phyloP scores from a whole-genome alignment of 2,329 filamentous ascomycete species.

The Xylariaceae sp. region DNA sequence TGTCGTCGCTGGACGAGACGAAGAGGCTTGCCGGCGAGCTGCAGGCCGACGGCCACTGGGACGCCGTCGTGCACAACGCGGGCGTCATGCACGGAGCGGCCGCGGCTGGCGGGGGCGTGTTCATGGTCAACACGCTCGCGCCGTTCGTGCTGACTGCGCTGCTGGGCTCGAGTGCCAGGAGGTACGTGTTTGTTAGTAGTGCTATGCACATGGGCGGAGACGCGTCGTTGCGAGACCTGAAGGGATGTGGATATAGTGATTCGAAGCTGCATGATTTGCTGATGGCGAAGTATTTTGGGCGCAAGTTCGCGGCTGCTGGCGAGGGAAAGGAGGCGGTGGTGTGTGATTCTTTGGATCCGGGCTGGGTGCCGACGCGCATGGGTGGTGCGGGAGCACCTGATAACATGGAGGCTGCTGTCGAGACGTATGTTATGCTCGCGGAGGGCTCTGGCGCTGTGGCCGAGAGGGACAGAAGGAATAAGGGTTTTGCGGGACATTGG shows the following conservation, averaged over 20 bases:
- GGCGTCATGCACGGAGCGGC: slow-evolving; percentile 48
- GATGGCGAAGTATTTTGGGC: slow-evolving; percentile 60
- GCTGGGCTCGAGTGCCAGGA: slow-evolving; percentile 38
- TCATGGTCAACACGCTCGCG: slow-evolving; percentile 63
- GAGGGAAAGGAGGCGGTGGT: slow-evolving; percentile 38
- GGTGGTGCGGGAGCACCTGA: slow-evolving; percentile 54
- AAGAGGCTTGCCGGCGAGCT: slow-evolving; percentile 58
- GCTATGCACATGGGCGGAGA: slow-evolving; percentile 53
- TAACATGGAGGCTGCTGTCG: slow-evolving; percentile 51
- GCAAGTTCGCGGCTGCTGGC: slow-evolving; percentile 45
- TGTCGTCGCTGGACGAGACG: slow-evolving; percentile 56
- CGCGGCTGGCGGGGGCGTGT: slow-evolving; percentile 48
- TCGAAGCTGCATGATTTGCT: slow-evolving; percentile 62
- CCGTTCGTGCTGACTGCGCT: slow-evolving; percentile 62
- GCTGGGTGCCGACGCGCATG: slow-evolving; percentile 63
- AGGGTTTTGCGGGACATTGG: too few relatives aligned
- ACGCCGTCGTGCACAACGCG: slow-evolving; percentile 64
- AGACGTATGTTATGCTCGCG: slow-evolving; percentile 54
- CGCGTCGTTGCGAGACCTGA: slow-evolving; percentile 40
- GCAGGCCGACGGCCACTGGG: slow-evolving; percentile 55
- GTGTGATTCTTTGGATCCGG: slow-evolving; percentile 56
- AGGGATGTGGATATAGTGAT: slow-evolving; percentile 50
- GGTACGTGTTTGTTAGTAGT: slow-evolving; percentile 58
- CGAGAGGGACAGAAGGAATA: too few relatives aligned
- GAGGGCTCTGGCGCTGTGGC: slow-evolving; percentile 47